phyloP scores from a whole-genome alignment of 768 basidiomycete genomes.

The Leccinum arenicola region DNA sequence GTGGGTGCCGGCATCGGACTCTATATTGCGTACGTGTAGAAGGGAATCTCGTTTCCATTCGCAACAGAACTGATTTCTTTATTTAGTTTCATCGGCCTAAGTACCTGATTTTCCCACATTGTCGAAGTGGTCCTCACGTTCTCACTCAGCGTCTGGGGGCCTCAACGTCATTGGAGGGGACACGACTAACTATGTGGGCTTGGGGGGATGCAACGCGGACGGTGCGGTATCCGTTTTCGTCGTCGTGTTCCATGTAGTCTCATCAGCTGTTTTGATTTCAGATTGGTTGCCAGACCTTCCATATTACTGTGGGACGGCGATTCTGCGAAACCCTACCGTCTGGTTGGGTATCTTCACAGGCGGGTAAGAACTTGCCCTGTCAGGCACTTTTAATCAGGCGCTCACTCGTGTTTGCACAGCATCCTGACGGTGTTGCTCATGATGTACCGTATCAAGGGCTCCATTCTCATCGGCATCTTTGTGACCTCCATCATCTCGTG shows the following conservation, averaged over 20 bases:
- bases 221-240: constrained; percentile 25
- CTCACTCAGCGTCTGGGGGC: constrained; percentile 52
- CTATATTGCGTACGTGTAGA: constrained; percentile 69
- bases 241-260: constrained; percentile 10
- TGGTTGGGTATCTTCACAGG: constrained; percentile 89
- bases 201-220: constrained; percentile 70
- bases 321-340: constrained; percentile 72
- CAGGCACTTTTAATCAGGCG: background rate
- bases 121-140: constrained; percentile 1
- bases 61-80: constrained; percentile 4
- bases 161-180: constrained; percentile 76
- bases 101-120: constrained; percentile 33
- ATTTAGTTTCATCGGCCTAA: constrained; percentile 69
- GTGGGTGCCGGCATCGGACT: constrained; percentile 87
- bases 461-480: constrained; percentile 81
- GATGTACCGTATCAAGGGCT: constrained; percentile 82
- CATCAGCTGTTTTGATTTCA: constrained; percentile 8
- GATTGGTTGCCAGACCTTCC: constrained; percentile 49
- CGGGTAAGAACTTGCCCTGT: constrained; percentile 47
- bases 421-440: constrained; percentile 76
- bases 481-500: constrained; percentile 84
- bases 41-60: background rate
- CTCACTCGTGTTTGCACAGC: constrained; percentile 22
- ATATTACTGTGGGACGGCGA: constrained; percentile 58
- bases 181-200: constrained; percentile 63